Evolutionary conservation across 768 basidiomycete species (phyloP), one percentile per base, ranked within the genome.

Genomic region (Boletellus ananas): DNA sequence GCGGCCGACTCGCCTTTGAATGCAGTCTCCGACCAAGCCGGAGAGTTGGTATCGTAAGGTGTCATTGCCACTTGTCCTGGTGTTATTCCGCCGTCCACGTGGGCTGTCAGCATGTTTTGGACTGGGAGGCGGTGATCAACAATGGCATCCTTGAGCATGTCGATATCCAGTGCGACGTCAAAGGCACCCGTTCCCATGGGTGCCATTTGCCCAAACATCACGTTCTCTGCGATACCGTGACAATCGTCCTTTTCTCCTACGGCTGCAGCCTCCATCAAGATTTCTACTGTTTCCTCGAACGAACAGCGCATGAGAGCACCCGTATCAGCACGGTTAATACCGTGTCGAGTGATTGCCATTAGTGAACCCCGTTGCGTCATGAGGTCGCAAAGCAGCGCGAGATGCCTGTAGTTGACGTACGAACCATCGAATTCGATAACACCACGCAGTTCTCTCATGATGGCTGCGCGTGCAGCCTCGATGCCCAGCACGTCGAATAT

Each of bases 351-450:
- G 71, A 99, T 99, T 4, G 94, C 91, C 94, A 97, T 98, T 43
- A 99, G 79, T 3, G 79, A 66, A 23, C 96, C 96, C 37, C 92
- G 89, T 62, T 95, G 91, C 11, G 94, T 98, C 96, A 99, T 99
- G 47, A 98, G 75, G 68, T 99, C 95, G 70, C 93, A 94, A 23
- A 99, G 81, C n/a, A 99, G 76, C 2, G 93, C 90, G 43, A 98
- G 79, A 70, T 99, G 96, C 47, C 96, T 84, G 70, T 94, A 98
- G 72, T 99, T 98, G 77, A 99, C 96, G 62, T 97, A 96, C 16
- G 95, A 97, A 77, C 95, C 95, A 64, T 97, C 95, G 74, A 98
- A 97, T 71, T 97, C 94, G 71, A 99, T 96, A 66, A 98, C 96
- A 49, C 84, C 80, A 55, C 95, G 87, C 40, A 99, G 71, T 68